phyloP scores from a whole-genome alignment of 2,329 filamentous ascomycete species.

The Trichoderma sp. region DNA sequence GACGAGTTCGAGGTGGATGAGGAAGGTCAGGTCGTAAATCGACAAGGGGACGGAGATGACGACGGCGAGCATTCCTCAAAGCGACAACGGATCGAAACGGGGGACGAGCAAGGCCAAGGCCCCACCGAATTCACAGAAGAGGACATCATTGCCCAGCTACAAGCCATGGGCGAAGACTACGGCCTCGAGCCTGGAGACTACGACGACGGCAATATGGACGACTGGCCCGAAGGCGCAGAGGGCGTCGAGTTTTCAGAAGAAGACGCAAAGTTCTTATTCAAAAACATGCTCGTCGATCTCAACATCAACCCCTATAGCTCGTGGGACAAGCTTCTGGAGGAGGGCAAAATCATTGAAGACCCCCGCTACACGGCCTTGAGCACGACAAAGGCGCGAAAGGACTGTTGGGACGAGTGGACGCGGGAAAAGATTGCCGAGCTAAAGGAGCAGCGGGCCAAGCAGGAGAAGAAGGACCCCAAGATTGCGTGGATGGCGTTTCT shows the following conservation, averaged over 20 bases:
- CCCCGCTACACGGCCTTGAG: conserved; percentile 79
- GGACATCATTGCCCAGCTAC: conserved; percentile 89
- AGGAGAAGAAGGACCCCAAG: conserved; percentile 79
- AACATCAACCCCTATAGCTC: conserved; percentile 82
- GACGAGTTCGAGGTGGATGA: conserved; percentile 62
- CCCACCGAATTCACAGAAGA: conserved; percentile 86
- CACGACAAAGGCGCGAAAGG: conserved; percentile 78
- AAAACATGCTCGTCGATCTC: conserved; percentile 81
- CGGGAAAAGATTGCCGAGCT: conserved; percentile 72
- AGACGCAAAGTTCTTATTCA: conserved; percentile 78
- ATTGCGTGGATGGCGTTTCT: conserved; percentile 83
- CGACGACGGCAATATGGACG: conserved; percentile 61
- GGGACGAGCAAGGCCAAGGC: conserved; percentile 47
- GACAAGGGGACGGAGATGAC: conserved; percentile 34
- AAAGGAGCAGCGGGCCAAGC: conserved; percentile 69
- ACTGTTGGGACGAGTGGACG: conserved; percentile 84
- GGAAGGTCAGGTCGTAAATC: conserved; percentile 43
- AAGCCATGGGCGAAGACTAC: conserved; percentile 85
- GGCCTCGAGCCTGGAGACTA: conserved; percentile 77
- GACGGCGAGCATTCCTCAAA: conserved; percentile 55
- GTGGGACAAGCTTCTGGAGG: conserved; percentile 88
- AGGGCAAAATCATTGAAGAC: conserved; percentile 80
- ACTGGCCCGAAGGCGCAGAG: conserved; percentile 71
- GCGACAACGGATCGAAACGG: conserved; percentile 58
- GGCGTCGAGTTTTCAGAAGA: conserved; percentile 71